Evolutionary conservation across 164 flowering plant species (phyloP).

Genomic region (Akebia trifoliata): DNA sequence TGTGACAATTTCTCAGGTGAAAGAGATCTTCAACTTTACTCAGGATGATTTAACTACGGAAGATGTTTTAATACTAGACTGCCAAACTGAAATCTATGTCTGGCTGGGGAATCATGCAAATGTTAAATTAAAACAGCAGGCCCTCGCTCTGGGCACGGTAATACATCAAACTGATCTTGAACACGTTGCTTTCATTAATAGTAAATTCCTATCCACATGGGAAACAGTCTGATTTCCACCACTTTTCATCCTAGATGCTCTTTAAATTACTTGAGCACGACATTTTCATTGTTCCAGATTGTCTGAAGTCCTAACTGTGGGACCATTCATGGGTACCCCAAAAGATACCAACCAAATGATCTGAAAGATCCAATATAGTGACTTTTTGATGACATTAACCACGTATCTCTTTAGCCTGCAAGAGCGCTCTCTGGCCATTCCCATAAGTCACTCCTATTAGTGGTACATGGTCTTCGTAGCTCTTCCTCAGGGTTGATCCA

Average conservation of each 20-base stretch:
- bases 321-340: too few species aligned
- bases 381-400: background rate
- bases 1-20: slow-evolving; percentile 41
- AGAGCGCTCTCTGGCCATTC: too few species aligned
- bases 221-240: background rate
- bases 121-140: slow-evolving; percentile 39
- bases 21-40: slow-evolving; percentile 70
- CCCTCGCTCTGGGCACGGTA: slow-evolving; percentile 53
- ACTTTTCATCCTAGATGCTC: background rate
- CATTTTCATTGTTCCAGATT: background rate
- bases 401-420: too few species aligned
- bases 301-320: background rate
- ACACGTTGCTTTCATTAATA: background rate
- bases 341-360: too few species aligned
- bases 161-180: background rate
- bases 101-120: slow-evolving; percentile 64
- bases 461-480: too few species aligned
- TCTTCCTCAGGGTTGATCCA: too few species aligned
- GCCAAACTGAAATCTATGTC: slow-evolving; percentile 57
- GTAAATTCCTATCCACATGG: background rate
- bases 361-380: background rate
- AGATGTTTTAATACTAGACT: slow-evolving; percentile 65
- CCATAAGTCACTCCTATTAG: too few species aligned
- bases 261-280: background rate
- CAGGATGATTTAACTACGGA: slow-evolving; percentile 88